These are phyloP conservation scores for Fistulina hepatica DNA, from an alignment of 1,284 basidiomycete species.

Conservation along the genomic window DNA sequence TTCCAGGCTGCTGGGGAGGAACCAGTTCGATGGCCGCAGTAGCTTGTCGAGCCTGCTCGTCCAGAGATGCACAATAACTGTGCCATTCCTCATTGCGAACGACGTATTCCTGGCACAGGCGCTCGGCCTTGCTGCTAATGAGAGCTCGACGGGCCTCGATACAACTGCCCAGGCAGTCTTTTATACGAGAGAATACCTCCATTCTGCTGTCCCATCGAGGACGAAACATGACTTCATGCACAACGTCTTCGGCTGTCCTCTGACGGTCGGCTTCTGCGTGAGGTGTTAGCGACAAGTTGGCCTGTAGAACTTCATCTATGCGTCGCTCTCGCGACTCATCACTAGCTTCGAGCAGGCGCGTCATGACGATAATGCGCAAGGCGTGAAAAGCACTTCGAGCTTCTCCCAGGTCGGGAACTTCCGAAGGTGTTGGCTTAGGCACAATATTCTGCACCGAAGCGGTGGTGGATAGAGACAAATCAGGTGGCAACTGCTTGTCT, in stretches of 20 bases:
- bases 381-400: conserved; percentile 43
- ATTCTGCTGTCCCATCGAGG: conserved; percentile 25
- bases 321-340: conserved; percentile 49
- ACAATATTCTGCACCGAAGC: conserved; percentile 5
- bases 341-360: conserved; percentile 43
- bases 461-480: conserved; percentile 2
- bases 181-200: conserved; percentile 29
- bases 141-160: conserved; percentile 42
- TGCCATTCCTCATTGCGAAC: conserved; percentile 61
- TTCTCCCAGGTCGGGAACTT: conserved; percentile 29
- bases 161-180: conserved; percentile 38
- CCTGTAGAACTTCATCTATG: conserved; percentile 47
- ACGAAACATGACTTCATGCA: conserved; percentile 38
- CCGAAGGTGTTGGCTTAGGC: conserved; percentile 18
- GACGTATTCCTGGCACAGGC: conserved; percentile 58
- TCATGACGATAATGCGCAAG: conserved; percentile 49
- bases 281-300: conserved; percentile 40
- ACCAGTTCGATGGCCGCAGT: conserved; percentile 20
- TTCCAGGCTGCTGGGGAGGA: conserved; percentile 28
- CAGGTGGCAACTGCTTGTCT: not conserved
- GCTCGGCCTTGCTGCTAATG: conserved; percentile 43
- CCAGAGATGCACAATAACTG: conserved; percentile 57
- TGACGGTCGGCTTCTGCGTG: conserved; percentile 21
- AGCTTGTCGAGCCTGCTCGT: conserved; percentile 28
- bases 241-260: conserved; percentile 28